phyloP scores from a whole-genome alignment of 2,329 filamentous ascomycete genomes.

The Colletotrichum sansevieriae region DNA sequence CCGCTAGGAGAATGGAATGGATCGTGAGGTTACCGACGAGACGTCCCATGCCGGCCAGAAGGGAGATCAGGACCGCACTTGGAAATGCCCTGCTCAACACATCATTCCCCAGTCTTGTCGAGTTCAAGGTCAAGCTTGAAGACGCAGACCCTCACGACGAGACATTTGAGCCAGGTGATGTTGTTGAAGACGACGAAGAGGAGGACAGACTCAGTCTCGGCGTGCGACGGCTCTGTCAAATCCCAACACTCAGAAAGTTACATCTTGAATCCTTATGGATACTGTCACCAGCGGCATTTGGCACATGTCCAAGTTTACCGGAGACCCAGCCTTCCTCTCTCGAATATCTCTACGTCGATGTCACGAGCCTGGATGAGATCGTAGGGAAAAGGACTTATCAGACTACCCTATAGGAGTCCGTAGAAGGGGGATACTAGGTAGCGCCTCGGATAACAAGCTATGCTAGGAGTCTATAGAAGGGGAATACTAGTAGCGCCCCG shows the following conservation, averaged over 20 bases:
- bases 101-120: constrained; percentile 9
- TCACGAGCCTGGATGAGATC: too few relatives aligned
- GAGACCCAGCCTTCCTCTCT: not conserved
- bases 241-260: not conserved
- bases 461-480: too few relatives aligned
- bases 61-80: constrained; percentile 1
- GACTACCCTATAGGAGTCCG: too few relatives aligned
- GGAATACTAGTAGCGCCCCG: too few relatives aligned
- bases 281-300: constrained; percentile 4
- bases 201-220: constrained; percentile 1
- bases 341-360: constrained; percentile 4
- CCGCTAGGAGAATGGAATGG: constrained; percentile 12
- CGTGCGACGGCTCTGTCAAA: not conserved
- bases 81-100: constrained; percentile 6
- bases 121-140: constrained; percentile 14
- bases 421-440: too few relatives aligned
- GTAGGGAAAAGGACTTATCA: too few relatives aligned
- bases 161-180: not conserved
- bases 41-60: not conserved
- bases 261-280: constrained; percentile 11
- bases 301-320: not conserved
- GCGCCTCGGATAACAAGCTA: too few relatives aligned
- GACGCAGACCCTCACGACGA: constrained; percentile 11
- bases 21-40: constrained; percentile 1
- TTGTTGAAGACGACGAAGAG: not conserved